These are phyloP conservation scores for Fusarium mundagurra DNA, from an alignment of 2,329 filamentous ascomycete genomes.

Conservation along the genomic window DNA sequence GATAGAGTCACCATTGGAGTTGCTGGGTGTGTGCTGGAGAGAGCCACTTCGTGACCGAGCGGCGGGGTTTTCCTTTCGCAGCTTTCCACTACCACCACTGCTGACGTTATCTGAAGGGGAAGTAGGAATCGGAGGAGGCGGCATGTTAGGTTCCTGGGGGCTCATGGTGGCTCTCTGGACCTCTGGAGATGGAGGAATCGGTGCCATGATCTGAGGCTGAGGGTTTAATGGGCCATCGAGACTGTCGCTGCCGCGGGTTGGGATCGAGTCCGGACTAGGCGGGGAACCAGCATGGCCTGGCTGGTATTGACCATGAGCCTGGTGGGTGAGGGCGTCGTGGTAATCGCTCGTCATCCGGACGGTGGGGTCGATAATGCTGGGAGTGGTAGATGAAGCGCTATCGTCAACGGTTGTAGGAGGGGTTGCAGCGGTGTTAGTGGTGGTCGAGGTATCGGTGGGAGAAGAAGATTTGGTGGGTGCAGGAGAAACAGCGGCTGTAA, in stretches of 20 bases:
- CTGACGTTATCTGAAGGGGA: slow-evolving; percentile 28
- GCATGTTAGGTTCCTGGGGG: slow-evolving; percentile 34
- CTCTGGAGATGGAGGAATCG: slow-evolving; percentile 46
- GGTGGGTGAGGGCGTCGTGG: slow-evolving; percentile 30
- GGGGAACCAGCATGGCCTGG: slow-evolving; percentile 23
- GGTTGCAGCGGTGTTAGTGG: slow-evolving; percentile 33
- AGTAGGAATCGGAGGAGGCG: slow-evolving; percentile 21
- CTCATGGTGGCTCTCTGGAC: slow-evolving; percentile 36
- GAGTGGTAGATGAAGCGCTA: slow-evolving; percentile 36
- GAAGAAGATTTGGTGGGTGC: slow-evolving; percentile 41
- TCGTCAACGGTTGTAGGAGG: slow-evolving; percentile 38
- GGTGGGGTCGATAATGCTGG: slow-evolving; percentile 38
- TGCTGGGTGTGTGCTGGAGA: slow-evolving; percentile 39
- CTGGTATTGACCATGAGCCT: slow-evolving; percentile 10
- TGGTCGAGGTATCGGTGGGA: slow-evolving; percentile 38
- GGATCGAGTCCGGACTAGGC: slow-evolving; percentile 20
- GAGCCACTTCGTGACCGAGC: slow-evolving; percentile 48
- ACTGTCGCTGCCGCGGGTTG: slow-evolving; percentile 17
- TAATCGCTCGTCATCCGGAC: slow-evolving; percentile 33
- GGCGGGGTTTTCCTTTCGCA: slow-evolving; percentile 47
- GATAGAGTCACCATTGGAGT: slow-evolving; percentile 22
- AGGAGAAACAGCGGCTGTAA: slow-evolving; percentile 16
- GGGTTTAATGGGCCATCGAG: slow-evolving; percentile 33
- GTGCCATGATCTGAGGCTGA: slow-evolving; percentile 44
- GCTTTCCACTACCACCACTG: slow-evolving; percentile 39